phyloP scores from a whole-genome alignment of 441 rosid species.

The Populus hybrid region DNA sequence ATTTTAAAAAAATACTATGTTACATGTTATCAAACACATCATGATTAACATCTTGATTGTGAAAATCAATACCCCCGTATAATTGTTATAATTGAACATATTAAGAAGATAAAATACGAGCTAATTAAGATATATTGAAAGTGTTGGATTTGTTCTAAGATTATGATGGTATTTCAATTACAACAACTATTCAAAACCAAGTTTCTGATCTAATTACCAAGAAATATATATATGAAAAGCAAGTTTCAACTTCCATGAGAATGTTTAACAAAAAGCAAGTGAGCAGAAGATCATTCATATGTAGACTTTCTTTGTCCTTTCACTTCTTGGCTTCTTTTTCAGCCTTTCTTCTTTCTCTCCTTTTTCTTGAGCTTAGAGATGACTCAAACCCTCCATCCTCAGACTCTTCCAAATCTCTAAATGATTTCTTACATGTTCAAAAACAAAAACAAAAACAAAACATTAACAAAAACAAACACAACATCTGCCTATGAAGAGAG shows the following conservation, averaged over 20 bases:
- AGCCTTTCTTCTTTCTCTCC: constrained; percentile 52
- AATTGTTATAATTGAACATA: background rate
- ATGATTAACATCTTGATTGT: too few species aligned
- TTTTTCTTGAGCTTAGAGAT: constrained; percentile 50
- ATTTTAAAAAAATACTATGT: too few species aligned
- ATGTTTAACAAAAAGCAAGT: background rate
- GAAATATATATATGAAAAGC: background rate
- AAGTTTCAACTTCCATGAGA: background rate
- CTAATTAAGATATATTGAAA: too few species aligned
- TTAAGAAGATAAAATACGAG: background rate
- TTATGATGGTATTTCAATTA: too few species aligned
- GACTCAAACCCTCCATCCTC: constrained; percentile 42
- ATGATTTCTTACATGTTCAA: constrained; percentile 45
- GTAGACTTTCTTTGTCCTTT: background rate
- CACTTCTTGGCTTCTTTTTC: constrained; percentile 28
- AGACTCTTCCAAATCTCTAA: constrained; percentile 43
- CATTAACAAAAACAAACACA: background rate
- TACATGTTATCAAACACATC: too few species aligned
- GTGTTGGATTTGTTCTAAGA: too few species aligned
- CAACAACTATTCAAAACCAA: background rate
- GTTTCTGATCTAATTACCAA: background rate
- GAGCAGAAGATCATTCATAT: background rate
- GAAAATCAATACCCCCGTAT: too few species aligned
- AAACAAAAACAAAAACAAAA: background rate
- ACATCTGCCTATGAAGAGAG: background rate